Evolutionary conservation across 2,329 filamentous ascomycete species (phyloP).

Genomic region (Scytalidium lignicola): DNA sequence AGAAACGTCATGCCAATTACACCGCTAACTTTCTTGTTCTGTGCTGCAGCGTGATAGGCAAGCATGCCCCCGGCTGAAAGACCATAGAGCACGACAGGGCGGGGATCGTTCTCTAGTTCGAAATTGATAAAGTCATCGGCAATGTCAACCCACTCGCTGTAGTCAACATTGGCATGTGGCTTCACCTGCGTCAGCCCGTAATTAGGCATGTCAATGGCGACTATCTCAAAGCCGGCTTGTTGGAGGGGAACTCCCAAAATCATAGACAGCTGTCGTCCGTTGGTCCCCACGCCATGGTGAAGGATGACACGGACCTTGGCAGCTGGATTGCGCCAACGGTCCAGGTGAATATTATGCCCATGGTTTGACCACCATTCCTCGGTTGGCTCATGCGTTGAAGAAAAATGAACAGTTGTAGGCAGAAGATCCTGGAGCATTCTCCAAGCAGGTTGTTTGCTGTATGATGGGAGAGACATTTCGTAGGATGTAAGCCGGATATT

Average conservation of each 20-base stretch:
- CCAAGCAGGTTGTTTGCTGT: not conserved
- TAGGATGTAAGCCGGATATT: not conserved
- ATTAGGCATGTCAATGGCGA: slow-evolving; percentile 8
- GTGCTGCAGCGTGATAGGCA: slow-evolving; percentile 5
- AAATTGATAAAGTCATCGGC: slow-evolving; percentile 6
- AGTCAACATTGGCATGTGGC: slow-evolving; percentile 1
- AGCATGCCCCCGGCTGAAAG: slow-evolving; percentile 2
- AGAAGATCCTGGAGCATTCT: not conserved
- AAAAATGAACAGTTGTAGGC: not conserved
- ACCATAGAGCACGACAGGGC: slow-evolving; percentile 8
- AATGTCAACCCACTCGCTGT: slow-evolving; percentile 6
- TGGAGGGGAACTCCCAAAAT: slow-evolving; percentile 4
- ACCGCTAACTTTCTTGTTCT: slow-evolving; percentile 7
- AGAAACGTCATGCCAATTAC: slow-evolving; percentile 7
- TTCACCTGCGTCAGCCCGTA: slow-evolving; percentile 5
- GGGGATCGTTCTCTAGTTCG: slow-evolving; percentile 4
- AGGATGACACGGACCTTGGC: slow-evolving; percentile 6
- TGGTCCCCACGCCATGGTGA: slow-evolving; percentile 5
- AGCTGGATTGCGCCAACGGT: slow-evolving; percentile 3
- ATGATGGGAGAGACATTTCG: not conserved
- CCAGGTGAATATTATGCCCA: slow-evolving; percentile 6
- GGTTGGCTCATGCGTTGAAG: slow-evolving; percentile 1
- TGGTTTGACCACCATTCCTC: slow-evolving; percentile 8
- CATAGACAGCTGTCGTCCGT: slow-evolving; percentile 7
- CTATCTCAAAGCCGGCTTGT: slow-evolving; percentile 6